Evolutionary conservation across 140 eudicot genomes (phyloP).

Genomic region (Anethum foeniculum): DNA sequence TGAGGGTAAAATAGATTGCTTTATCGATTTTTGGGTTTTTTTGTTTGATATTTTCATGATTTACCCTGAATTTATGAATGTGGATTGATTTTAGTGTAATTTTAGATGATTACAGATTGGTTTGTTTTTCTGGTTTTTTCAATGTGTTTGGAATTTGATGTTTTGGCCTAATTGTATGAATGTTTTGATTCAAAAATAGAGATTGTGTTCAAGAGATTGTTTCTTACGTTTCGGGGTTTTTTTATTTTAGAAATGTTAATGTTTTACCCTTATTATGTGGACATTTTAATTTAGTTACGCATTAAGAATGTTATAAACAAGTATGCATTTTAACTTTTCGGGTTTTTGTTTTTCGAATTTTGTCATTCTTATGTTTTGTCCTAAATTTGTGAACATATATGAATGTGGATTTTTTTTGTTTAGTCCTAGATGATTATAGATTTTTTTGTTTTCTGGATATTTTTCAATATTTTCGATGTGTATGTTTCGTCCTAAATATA

Average conservation of each 20-base stretch:
- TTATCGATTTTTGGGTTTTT: no score
- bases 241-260: neutral
- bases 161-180: neutral
- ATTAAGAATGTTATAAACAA: neutral
- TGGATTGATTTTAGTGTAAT: neutral
- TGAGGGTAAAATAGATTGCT: no score
- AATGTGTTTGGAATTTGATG: neutral
- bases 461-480: neutral
- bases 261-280: neutral
- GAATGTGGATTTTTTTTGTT: neutral
- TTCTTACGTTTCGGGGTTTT: no score
- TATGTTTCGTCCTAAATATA: neutral
- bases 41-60: neutral
- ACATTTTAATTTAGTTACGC: neutral
- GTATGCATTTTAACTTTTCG: neutral
- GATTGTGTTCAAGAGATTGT: neutral
- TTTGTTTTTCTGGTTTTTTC: neutral
- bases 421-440: neutral
- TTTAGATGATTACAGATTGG: neutral
- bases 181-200: neutral
- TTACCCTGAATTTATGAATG: no score
- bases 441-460: neutral
- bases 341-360: neutral
- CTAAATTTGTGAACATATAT: neutral
- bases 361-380: no score